Evolutionary conservation across 106 monocot genomes (phyloP).

Genomic region (Ottelia alismoides): DNA sequence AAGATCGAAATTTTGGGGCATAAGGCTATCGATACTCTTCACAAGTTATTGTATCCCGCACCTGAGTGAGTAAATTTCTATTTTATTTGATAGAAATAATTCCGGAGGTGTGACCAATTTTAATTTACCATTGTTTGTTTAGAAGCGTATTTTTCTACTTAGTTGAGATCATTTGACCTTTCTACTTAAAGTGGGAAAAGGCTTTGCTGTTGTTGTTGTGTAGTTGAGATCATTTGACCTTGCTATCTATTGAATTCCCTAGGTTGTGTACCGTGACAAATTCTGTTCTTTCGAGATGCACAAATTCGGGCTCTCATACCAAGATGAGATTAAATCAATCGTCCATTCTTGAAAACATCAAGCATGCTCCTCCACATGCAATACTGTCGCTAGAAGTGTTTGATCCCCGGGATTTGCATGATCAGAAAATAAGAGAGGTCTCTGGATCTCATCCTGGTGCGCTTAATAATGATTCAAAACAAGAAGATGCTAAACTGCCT

Average conservation of each 20-base stretch:
- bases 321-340: constrained; percentile 16
- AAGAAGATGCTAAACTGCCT: constrained; percentile 15
- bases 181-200: no score
- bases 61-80: constrained; percentile 41
- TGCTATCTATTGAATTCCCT: no score
- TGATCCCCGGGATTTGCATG: constrained; percentile 56
- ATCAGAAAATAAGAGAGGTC: constrained; percentile 3
- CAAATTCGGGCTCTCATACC: constrained; percentile 9
- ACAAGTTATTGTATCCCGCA: constrained; percentile 49
- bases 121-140: no score
- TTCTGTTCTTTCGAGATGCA: constrained; percentile 5
- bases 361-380: constrained; percentile 34
- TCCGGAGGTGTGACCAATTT: no score
- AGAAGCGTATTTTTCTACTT: no score
- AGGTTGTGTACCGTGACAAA: no score
- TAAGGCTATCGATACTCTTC: constrained; percentile 42
- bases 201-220: no score
- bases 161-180: no score
- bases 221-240: no score
- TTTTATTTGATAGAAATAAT: no score
- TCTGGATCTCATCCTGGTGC: constrained; percentile 1
- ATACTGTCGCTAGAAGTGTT: constrained; percentile 52
- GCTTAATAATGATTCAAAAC: constrained; percentile 10
- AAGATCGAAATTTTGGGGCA: constrained; percentile 69
- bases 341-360: constrained; percentile 19